A percentile compares a stretch with the other conserved stretches of the same genome.
phyloP scores from a whole-genome alignment of 768 basidiomycete genomes.

The Stropharia rugosoannulata region DNA sequence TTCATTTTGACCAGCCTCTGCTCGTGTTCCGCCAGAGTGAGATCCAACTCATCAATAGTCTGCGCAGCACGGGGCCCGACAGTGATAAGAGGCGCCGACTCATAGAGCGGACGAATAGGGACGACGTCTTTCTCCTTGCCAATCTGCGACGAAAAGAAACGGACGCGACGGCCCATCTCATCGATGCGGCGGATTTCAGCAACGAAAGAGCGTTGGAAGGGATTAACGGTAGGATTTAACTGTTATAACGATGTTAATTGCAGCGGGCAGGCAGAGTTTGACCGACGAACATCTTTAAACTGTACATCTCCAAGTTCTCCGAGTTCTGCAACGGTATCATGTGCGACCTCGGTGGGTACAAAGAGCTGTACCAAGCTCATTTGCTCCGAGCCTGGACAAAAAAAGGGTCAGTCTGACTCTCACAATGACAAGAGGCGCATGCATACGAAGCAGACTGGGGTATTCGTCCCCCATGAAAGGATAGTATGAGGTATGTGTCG shows the following conservation, averaged over 20 bases:
- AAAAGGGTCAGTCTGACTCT: constrained; percentile 9
- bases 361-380: constrained; percentile 99
- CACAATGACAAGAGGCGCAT: not conserved
- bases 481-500: constrained; percentile 6
- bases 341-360: constrained; percentile 95
- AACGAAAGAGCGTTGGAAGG: constrained; percentile 98
- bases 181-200: constrained; percentile 94
- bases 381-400: constrained; percentile 79
- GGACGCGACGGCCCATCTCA: constrained; percentile 93
- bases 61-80: constrained; percentile 92
- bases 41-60: constrained; percentile 90
- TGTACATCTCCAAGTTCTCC: constrained; percentile 95
- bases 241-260: constrained; percentile 28
- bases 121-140: constrained; percentile 82
- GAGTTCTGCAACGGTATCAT: constrained; percentile 93
- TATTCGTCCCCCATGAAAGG: constrained; percentile 71
- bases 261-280: not conserved
- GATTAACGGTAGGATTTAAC: constrained; percentile 94
- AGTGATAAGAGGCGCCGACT: constrained; percentile 83
- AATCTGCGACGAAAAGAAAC: constrained; percentile 87
- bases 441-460: constrained; percentile 80
- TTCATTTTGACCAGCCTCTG: constrained; percentile 86
- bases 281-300: constrained; percentile 84
- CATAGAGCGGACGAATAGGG: constrained; percentile 80
- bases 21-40: constrained; percentile 86